phyloP scores from a whole-genome alignment of 805 yeast genomes.

The Saturnispora kantuleensis region DNA sequence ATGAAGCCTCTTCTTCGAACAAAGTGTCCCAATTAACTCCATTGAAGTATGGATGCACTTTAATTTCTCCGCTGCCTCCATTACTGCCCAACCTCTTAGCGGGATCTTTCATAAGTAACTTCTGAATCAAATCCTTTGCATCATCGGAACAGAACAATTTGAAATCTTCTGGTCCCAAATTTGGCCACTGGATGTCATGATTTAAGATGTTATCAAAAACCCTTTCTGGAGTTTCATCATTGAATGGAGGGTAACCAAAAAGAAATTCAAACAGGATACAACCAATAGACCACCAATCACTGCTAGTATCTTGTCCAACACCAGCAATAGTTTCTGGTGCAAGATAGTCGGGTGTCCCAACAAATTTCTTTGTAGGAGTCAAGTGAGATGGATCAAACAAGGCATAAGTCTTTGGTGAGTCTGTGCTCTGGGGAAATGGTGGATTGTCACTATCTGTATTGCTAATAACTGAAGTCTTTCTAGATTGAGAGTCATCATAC shows the following conservation, averaged over 20 bases:
- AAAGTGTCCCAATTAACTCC: conserved; percentile 67
- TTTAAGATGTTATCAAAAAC: conserved; percentile 75
- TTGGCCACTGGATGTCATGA: conserved; percentile 81
- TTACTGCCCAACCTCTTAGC: conserved; percentile 55
- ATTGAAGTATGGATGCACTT: conserved; percentile 64
- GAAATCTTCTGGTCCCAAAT: conserved; percentile 44
- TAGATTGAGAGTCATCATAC: conserved; percentile 19
- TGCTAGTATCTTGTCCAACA: conserved; percentile 65
- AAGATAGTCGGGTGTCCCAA: conserved; percentile 95
- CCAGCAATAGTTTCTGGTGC: conserved; percentile 95
- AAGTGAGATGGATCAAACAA: conserved; percentile 55
- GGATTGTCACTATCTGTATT: conserved; percentile 3
- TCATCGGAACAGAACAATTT: conserved; percentile 42
- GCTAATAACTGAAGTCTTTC: conserved; percentile 11
- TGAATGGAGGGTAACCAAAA: conserved; percentile 93
- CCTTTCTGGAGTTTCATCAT: conserved; percentile 63
- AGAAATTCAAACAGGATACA: conserved; percentile 88
- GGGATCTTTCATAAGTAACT: conserved; percentile 56
- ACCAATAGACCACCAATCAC: conserved; percentile 99
- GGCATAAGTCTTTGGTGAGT: conserved; percentile 36
- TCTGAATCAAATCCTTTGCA: conserved; percentile 66
- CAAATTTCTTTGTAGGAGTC: conserved; percentile 54
- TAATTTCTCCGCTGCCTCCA: conserved; percentile 71
- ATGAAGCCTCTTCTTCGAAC: conserved; percentile 64
- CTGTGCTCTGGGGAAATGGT: conserved; percentile 8